phyloP scores from a whole-genome alignment of 179 eudicot species.

The Nepenthes alata region DNA sequence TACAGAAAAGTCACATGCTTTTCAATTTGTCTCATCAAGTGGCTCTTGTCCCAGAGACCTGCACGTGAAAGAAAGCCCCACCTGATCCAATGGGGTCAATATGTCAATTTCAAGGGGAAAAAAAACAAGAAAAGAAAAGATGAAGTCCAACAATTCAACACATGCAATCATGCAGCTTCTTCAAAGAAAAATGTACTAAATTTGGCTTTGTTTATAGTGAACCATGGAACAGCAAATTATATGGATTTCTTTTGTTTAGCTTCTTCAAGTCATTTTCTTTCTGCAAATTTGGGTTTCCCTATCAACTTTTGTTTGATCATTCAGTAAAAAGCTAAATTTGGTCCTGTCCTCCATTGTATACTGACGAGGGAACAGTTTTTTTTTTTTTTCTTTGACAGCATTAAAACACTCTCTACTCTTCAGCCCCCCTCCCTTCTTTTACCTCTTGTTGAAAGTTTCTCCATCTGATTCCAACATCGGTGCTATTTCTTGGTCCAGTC shows the following conservation, averaged over 20 bases:
- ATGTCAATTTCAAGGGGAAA: constrained; percentile 12
- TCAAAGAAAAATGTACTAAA: too few relatives aligned
- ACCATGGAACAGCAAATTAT: too few relatives aligned
- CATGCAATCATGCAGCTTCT: neutral
- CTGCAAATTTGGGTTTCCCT: too few relatives aligned
- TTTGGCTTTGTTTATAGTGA: neutral
- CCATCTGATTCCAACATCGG: constrained; percentile 92
- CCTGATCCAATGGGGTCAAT: constrained; percentile 31
- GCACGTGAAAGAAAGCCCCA: constrained; percentile 98
- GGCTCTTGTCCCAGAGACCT: constrained; percentile 97
- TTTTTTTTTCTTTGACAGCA: too few relatives aligned
- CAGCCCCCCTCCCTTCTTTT: constrained; percentile 2
- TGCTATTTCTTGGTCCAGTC: constrained; percentile 68
- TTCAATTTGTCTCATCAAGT: constrained; percentile 92
- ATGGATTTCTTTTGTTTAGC: too few relatives aligned
- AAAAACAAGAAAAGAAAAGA: neutral
- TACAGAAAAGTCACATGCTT: constrained; percentile 36
- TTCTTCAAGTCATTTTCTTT: too few relatives aligned
- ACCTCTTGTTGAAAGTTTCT: constrained; percentile 78
- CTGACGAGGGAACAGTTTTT: too few relatives aligned
- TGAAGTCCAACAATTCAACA: constrained; percentile 1
- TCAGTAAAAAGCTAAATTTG: too few relatives aligned
- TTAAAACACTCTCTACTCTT: too few relatives aligned
- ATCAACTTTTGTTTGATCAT: too few relatives aligned
- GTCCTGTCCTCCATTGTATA: too few relatives aligned